Base-by-base conservation (phyloP, 2,329 filamentous ascomycete species). In the Kalmusia sp. region DNA sequence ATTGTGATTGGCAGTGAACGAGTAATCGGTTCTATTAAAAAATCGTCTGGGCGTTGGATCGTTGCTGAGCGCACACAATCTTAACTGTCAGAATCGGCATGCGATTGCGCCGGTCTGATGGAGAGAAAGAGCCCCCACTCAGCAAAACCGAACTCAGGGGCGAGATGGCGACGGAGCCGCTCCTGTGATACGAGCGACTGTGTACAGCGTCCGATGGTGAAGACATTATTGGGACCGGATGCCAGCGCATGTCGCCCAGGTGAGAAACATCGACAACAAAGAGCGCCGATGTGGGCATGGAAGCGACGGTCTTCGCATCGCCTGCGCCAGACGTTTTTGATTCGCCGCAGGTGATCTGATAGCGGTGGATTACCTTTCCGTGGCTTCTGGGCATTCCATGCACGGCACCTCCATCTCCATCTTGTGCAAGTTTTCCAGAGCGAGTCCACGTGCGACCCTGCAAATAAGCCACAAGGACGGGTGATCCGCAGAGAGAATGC, bases 371-470 rank as follows among this genome's bases (percentile, higher is more conserved):
- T 30, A 25, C 25, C 11, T 17, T 21, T 11, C 41, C n/a, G 63
- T 71, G 68, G 69, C 68, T 69, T 71, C 62, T 57, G 64, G 62
- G n/a, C n/a, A n/a, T n/a, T n/a, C n/a, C n/a, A n/a, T n/a, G n/a
- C 27, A 7, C n/a, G n/a, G n/a, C 27, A 28, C 52, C 49, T 60
- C 48, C 27, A 48, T 48, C 45, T 37, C n/a, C n/a, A n/a, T n/a
- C n/a, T n/a, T 60, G 61, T 64, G 55, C 44, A 30, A 52, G 46
- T 57, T 61, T 63, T 65, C 67, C 63, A 69, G 66, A 71, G 70
- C 49, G 54, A 19, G 11, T 52, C 25, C 11, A 19, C 19, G 4
- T 12, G 44, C 28, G 31, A 17, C 21, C 37, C 25, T 37, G 24
- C 33, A 21, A 28, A 12, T 4, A 72, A 69, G 68, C 70, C 69